Evolutionary conservation across 768 basidiomycete genomes (phyloP).

Genomic region (Pisolithus orientalis): DNA sequence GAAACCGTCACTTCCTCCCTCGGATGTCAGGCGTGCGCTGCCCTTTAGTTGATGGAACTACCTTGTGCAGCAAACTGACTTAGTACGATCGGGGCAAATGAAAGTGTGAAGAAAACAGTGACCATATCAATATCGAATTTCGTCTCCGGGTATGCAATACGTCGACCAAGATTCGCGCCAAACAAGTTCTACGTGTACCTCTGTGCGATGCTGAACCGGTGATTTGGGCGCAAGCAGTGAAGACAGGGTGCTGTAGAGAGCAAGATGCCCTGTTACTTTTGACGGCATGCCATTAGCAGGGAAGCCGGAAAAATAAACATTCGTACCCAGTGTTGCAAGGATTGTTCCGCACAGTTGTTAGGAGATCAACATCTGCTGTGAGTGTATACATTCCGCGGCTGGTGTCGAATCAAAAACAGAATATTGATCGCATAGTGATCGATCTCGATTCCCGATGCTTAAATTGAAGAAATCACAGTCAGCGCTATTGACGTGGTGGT

Average conservation of each 20-base stretch:
- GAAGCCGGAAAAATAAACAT: background rate
- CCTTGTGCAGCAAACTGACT: constrained; percentile 30
- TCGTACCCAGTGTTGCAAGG: constrained; percentile 73
- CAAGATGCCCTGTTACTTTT: constrained; percentile 44
- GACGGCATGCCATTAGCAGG: constrained; percentile 35
- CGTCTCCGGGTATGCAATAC: constrained; percentile 83
- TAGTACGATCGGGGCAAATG: background rate
- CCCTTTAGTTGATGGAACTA: constrained; percentile 61
- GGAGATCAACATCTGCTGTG: constrained; percentile 68
- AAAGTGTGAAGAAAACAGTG: constrained; percentile 39
- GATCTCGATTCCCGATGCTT: constrained; percentile 49
- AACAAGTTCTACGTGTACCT: constrained; percentile 72
- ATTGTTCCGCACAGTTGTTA: constrained; percentile 61
- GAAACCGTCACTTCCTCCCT: constrained; percentile 48
- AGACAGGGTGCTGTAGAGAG: constrained; percentile 49
- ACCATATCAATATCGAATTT: constrained; percentile 62
- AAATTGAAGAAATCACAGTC: constrained; percentile 90
- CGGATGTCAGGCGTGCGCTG: constrained; percentile 70
- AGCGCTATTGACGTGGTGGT: constrained; percentile 18
- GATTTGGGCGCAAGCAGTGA: constrained; percentile 41
- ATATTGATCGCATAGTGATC: constrained; percentile 88
- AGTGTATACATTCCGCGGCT: constrained; percentile 66
- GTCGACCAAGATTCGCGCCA: constrained; percentile 83
- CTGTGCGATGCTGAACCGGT: constrained; percentile 6
- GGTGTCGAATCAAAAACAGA: constrained; percentile 61